A percentile compares a stretch with the other conserved stretches of the same genome.
Evolutionary conservation across 495 filamentous ascomycete species (phyloP).

Genomic region (Pseudevernia furfuracea): DNA sequence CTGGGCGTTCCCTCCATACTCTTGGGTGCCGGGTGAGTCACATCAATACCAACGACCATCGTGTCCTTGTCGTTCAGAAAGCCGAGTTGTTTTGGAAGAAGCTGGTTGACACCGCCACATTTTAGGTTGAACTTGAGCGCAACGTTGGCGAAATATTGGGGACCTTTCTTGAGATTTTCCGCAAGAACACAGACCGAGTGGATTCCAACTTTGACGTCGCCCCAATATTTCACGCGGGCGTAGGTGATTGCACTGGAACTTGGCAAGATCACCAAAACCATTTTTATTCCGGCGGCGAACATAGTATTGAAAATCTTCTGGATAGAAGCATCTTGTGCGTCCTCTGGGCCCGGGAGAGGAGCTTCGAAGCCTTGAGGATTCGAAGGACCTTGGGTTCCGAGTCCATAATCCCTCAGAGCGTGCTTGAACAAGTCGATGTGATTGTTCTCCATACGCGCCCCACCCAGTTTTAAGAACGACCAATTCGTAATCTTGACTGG

Average conservation of each 20-base stretch:
- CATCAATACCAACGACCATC: slow-evolving; percentile 83
- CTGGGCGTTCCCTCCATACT: slow-evolving; percentile 52
- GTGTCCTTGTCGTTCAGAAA: slow-evolving; percentile 57
- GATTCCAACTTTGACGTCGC: slow-evolving; percentile 55
- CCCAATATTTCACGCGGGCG: slow-evolving; percentile 58
- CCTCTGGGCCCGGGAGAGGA: not conserved
- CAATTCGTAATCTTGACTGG: slow-evolving; percentile 3
- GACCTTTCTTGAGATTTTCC: slow-evolving; percentile 31
- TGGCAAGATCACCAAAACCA: slow-evolving; percentile 23
- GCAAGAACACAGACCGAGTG: slow-evolving; percentile 55
- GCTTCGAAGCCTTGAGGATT: not conserved
- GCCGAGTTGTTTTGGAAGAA: slow-evolving; percentile 43
- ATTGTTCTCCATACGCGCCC: not conserved
- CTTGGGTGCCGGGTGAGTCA: slow-evolving; percentile 79
- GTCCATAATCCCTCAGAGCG: slow-evolving; percentile 2
- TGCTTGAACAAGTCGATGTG: slow-evolving; percentile 2
- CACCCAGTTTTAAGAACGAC: slow-evolving; percentile 5
- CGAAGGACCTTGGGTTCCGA: not conserved
- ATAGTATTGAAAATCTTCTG: not conserved
- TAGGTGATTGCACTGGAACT: slow-evolving; percentile 44
- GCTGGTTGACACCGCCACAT: slow-evolving; percentile 71
- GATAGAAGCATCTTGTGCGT: slow-evolving; percentile 16
- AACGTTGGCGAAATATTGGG: slow-evolving; percentile 68
- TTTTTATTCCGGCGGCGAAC: not conserved
- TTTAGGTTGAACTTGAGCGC: slow-evolving; percentile 83